phyloP scores from a whole-genome alignment of 139 green algal species.

The Marvania coccoides region DNA sequence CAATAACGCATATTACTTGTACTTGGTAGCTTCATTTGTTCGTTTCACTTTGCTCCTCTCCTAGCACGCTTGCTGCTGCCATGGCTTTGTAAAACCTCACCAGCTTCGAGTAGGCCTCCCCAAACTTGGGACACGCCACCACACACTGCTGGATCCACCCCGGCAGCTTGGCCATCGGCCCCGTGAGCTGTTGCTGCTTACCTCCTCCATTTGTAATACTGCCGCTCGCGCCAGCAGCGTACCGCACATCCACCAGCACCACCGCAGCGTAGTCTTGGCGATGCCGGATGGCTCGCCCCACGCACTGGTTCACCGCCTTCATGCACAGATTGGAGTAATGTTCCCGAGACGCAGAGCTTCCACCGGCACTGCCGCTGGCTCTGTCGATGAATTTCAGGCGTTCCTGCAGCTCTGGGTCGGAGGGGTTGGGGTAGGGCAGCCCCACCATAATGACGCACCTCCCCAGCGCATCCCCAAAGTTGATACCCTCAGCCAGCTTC shows the following conservation, averaged over 20 bases:
- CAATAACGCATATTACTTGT: too few species aligned
- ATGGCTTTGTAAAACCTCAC: constrained; percentile 29
- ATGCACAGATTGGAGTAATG: constrained; percentile 85
- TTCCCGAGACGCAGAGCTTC: constrained; percentile 31
- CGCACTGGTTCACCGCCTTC: constrained; percentile 93
- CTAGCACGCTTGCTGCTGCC: not conserved
- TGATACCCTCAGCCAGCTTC: constrained; percentile 97
- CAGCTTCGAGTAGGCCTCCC: constrained; percentile 28
- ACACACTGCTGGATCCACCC: constrained; percentile 63
- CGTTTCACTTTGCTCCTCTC: too few species aligned
- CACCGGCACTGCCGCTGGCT: not conserved
- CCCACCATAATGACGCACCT: constrained; percentile 90
- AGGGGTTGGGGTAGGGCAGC: constrained; percentile 89
- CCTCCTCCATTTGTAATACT: not conserved
- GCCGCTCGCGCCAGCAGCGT: constrained; percentile 22
- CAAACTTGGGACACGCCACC: constrained; percentile 24
- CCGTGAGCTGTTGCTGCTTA: not conserved
- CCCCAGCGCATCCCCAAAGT: constrained; percentile 94
- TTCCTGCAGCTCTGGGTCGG: constrained; percentile 84
- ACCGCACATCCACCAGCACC: constrained; percentile 79
- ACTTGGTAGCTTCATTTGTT: too few species aligned
- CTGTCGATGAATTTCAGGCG: constrained; percentile 77
- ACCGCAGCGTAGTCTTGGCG: constrained; percentile 82
- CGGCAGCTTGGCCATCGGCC: constrained; percentile 54
- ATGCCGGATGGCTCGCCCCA: constrained; percentile 83